Evolutionary conservation across 805 yeast genomes (phyloP), one percentile per base, ranked within the genome.

Genomic region (Pichia thaimueangensis): DNA sequence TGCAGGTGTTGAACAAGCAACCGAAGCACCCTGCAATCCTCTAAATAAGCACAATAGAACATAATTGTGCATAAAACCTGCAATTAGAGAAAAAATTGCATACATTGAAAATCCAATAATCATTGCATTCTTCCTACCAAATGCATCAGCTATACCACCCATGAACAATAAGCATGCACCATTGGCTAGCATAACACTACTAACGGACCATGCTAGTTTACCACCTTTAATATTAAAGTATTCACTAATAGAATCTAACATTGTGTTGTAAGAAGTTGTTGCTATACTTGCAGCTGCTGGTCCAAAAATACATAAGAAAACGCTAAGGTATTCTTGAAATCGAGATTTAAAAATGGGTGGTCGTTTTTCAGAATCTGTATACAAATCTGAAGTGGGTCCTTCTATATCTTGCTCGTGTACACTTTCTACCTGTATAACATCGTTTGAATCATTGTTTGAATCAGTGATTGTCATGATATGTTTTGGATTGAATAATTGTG

Each of bases 91-190:
- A 48, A 55, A 59, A 3, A 57, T 28, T 0, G 69, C 60, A 45
- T 51, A 69, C 16, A 54, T 48, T 12, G 49, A 29, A 39, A 57
- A 70, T 13, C 71, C 63, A 6, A 54, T 47, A 1, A 70, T 40
- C 9, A 71, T 55, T 10, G 70, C 57, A 16, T 60, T 57, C 42
- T 62, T 69, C 22, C 76, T 58, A 15, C 76, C 76, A 49, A 71
- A 54, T 0, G 66, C 62, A 54, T 71, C 77, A 1, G 76, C 71
- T 13, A 72, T 47, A 22, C 69, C 70, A 12, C 76, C 74, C 62
- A 68, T 63, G 10, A 71, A 41, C 16, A 71, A 53, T 23, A 72
- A 53, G 33, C 67, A 60, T 3, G 73, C 57, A 9, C 75, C 76
- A 38, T 64, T 63, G 5, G 73, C 71, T 12, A 71, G 55, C 36